Conservation (phyloP, 805 yeast genomes). For the Saturnispora dispora region DNA sequence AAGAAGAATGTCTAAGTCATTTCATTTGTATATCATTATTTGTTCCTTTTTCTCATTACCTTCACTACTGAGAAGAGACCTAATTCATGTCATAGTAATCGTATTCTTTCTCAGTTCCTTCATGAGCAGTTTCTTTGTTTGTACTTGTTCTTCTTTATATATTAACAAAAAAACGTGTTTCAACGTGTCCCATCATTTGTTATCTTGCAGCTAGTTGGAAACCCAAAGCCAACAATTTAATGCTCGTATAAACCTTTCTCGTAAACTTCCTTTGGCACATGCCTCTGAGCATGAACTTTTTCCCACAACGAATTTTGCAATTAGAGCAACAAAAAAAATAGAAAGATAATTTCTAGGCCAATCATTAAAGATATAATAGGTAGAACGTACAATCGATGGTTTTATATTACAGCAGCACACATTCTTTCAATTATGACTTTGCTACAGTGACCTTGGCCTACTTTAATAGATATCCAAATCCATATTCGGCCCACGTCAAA, state of each 20-base stretch:
- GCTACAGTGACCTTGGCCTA: slow-evolving; percentile 68
- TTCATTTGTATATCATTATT: background rate
- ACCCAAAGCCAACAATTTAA: background rate
- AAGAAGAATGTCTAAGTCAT: background rate
- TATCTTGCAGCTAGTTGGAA: background rate
- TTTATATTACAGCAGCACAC: slow-evolving; percentile 46
- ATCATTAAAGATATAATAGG: background rate
- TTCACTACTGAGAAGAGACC: background rate
- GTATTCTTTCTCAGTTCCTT: background rate
- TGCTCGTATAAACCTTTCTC: background rate
- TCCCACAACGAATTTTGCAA: background rate
- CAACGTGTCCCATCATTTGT: background rate
- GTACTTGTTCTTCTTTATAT: background rate
- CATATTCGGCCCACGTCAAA: slow-evolving; percentile 76
- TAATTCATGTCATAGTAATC: background rate
- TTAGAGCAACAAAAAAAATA: background rate
- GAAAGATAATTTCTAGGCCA: background rate
- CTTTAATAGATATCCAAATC: slow-evolving; percentile 67
- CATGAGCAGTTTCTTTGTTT: background rate
- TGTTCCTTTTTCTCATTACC: background rate
- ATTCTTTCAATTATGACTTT: slow-evolving; percentile 55
- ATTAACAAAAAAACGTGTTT: too few relatives aligned
- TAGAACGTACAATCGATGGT: slow-evolving; percentile 40
- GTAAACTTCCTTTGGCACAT: background rate
- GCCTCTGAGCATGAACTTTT: background rate